Evolutionary conservation across 2,329 filamentous ascomycete species (phyloP).

Genomic region (Fulvia fulva): DNA sequence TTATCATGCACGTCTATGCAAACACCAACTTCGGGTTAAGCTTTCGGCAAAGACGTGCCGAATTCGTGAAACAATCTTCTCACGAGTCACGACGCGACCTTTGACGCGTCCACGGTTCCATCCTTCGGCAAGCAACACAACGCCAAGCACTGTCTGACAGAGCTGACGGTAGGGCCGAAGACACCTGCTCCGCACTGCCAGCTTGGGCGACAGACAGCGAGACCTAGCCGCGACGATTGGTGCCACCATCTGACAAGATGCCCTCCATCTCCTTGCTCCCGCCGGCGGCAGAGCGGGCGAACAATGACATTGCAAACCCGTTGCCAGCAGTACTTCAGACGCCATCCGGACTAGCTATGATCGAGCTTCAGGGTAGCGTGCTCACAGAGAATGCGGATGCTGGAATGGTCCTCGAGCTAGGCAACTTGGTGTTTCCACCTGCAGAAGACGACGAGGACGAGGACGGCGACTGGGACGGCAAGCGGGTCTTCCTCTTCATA

Average conservation of each 20-base stretch:
- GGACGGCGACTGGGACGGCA: slow-evolving; percentile 72
- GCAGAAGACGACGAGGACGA: slow-evolving; percentile 53
- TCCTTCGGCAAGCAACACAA: no score
- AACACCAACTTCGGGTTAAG: not conserved
- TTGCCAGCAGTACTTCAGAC: slow-evolving; percentile 83
- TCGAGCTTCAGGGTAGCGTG: slow-evolving; percentile 90
- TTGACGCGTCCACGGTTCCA: not conserved
- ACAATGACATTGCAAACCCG: slow-evolving; percentile 45
- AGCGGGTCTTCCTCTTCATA: slow-evolving; percentile 80
- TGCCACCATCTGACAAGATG: slow-evolving; percentile 2
- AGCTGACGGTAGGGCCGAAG: not conserved
- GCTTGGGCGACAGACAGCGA: not conserved
- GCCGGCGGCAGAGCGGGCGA: not conserved
- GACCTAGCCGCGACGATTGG: no score
- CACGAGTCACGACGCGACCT: not conserved
- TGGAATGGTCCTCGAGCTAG: slow-evolving; percentile 52
- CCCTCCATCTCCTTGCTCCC: slow-evolving; percentile 2
- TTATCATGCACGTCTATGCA: not conserved
- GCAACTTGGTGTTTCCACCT: slow-evolving; percentile 71
- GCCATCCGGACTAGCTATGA: slow-evolving; percentile 78
- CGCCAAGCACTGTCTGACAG: not conserved
- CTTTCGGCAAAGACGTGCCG: not conserved
- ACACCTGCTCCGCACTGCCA: no score
- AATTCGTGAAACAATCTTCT: not conserved
- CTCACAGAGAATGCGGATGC: slow-evolving; percentile 58